These are phyloP conservation scores for Cadophora gregata DNA, from an alignment of 2,329 filamentous ascomycete genomes.

Conservation along the genomic window DNA sequence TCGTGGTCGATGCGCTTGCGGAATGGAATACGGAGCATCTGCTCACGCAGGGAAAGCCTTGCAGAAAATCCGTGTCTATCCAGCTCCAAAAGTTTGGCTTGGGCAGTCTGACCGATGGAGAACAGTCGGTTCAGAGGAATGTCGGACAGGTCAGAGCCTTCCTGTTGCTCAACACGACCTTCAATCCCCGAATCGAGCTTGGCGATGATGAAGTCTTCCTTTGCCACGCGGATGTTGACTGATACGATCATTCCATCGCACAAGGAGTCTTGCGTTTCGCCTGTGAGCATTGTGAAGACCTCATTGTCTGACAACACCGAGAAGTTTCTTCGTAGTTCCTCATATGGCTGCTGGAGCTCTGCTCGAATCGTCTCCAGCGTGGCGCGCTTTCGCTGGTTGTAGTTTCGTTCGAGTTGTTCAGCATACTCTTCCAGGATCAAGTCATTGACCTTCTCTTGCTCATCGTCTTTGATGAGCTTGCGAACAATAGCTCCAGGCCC, in stretches of 20 bases:
- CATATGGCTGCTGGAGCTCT: slow-evolving; percentile 90
- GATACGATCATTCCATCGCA: slow-evolving; percentile 91
- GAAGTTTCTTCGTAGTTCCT: slow-evolving; percentile 88
- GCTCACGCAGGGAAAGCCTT: slow-evolving; percentile 84
- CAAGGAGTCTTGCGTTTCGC: slow-evolving; percentile 85
- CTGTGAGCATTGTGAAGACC: slow-evolving; percentile 95
- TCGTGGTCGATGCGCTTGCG: slow-evolving; percentile 73
- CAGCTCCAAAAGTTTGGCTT: slow-evolving; percentile 85
- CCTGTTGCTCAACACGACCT: slow-evolving; percentile 81
- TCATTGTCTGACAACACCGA: slow-evolving; percentile 73
- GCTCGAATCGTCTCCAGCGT: slow-evolving; percentile 96
- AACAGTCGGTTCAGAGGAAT: slow-evolving; percentile 76
- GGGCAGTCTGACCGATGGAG: slow-evolving; percentile 80
- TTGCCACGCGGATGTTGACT: slow-evolving; percentile 85
- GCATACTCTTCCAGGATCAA: slow-evolving; percentile 96
- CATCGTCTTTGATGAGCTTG: slow-evolving; percentile 92
- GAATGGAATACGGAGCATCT: slow-evolving; percentile 76
- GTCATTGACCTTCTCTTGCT: slow-evolving; percentile 94
- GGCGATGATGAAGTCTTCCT: slow-evolving; percentile 90
- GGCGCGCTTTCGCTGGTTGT: slow-evolving; percentile 92
- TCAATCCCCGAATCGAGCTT: slow-evolving; percentile 95
- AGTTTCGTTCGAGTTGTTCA: slow-evolving; percentile 90
- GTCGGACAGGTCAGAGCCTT: slow-evolving; percentile 75
- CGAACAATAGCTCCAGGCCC: slow-evolving; percentile 90
- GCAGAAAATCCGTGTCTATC: slow-evolving; percentile 86